Conservation (phyloP, 2,329 filamentous ascomycete species). For the Venturia aucupariae region DNA sequence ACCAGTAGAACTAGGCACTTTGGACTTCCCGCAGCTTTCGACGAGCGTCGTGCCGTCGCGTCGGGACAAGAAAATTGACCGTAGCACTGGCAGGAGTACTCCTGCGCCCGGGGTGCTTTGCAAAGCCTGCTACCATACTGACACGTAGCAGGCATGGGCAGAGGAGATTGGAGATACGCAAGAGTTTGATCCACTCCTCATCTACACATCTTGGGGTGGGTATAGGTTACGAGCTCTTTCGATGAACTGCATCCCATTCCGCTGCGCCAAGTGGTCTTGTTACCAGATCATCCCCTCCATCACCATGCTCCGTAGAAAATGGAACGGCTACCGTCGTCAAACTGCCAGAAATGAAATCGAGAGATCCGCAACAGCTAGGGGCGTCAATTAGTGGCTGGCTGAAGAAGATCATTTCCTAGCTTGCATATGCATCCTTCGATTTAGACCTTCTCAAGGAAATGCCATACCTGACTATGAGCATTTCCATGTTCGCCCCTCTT, state of each 20-base stretch:
- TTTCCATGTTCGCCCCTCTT: background rate
- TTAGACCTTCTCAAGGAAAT: background rate
- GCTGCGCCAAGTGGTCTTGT: background rate
- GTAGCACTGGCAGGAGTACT: too few species aligned
- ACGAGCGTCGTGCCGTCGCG: background rate
- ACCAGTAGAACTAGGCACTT: too few species aligned
- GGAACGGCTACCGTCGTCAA: background rate
- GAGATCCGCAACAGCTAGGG: background rate
- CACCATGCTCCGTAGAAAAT: too few species aligned
- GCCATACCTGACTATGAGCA: background rate
- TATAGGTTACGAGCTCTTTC: background rate
- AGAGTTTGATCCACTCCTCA: background rate
- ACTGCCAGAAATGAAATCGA: background rate
- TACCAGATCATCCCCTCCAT: background rate
- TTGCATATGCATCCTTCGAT: background rate
- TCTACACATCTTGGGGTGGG: background rate
- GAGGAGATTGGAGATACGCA: background rate
- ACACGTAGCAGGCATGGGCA: background rate
- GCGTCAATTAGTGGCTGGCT: background rate
- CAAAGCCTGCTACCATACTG: background rate
- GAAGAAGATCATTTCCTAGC: background rate
- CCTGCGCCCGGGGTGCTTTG: too few species aligned
- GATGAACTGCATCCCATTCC: background rate
- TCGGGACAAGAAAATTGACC: background rate
- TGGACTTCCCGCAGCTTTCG: background rate